Evolutionary conservation across 768 basidiomycete species (phyloP).

Genomic region (Boletus subcaerulescens): DNA sequence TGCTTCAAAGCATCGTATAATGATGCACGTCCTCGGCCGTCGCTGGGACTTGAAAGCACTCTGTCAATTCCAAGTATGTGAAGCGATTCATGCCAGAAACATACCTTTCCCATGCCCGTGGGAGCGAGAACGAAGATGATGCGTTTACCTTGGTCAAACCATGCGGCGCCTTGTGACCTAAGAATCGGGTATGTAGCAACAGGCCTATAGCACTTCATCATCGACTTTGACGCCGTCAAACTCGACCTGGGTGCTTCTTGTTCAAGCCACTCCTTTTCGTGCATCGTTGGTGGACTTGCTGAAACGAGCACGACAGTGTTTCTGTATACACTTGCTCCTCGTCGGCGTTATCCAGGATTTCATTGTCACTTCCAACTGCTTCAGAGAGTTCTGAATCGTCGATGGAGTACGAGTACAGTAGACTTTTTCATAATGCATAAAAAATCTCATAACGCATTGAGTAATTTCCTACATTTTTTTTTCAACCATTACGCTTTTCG

Average conservation of each 20-base stretch:
- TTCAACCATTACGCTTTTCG: no score
- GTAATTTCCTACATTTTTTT: no score
- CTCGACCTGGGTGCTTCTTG: conserved; percentile 1
- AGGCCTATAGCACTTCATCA: conserved; percentile 14
- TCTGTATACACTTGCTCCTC: conserved; percentile 12
- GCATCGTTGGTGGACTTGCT: conserved; percentile 10
- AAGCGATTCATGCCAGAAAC: not conserved
- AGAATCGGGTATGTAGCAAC: not conserved
- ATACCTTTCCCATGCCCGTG: conserved; percentile 86
- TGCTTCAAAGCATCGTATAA: not conserved
- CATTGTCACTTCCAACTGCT: conserved; percentile 17
- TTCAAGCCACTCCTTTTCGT: not conserved
- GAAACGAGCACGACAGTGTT: conserved; percentile 16
- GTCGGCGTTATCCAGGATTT: conserved; percentile 23
- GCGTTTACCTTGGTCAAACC: not conserved
- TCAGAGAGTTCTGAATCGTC: conserved; percentile 11
- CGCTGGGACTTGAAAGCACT: conserved; percentile 85
- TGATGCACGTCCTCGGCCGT: conserved; percentile 52
- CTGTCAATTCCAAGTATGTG: conserved; percentile 34
- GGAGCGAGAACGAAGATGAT: conserved; percentile 71
- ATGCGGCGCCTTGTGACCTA: no score
- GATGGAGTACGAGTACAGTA: no score
- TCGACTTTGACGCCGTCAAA: not conserved
- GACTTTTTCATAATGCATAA: no score
- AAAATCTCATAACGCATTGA: no score